Base-by-base conservation (phyloP, 1,284 basidiomycete genomes). In the Ceratobasidium sp. region DNA sequence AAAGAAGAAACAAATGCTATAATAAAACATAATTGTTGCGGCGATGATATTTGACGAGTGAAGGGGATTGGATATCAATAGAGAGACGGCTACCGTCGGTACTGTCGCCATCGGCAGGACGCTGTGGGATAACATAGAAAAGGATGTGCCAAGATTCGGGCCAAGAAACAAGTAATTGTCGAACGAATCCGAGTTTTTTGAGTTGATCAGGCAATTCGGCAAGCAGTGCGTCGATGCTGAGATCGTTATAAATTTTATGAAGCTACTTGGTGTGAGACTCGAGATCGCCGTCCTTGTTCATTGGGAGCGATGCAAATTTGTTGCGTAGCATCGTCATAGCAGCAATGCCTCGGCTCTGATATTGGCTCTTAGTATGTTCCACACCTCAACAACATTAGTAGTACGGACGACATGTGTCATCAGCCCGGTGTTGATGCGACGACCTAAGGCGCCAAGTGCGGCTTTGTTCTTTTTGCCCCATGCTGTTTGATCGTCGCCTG, bases 311-410 rank as follows among this genome's bases (percentile, higher is more conserved):
- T 13, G 70, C 61, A 58, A 60, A 72, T 39, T 26, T 33, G 33
- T 72, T 72, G 3, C 39, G 70, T n/a, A 72, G 56, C 23, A 72
- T 23, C 1, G 70, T 72, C 70, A 72, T 72, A 7, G 70, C 70
- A n/a, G 55, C 70, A 10, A 12, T 6, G 18, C 55, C 70, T n/a
- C n/a, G n/a, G n/a, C n/a, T n/a, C n/a, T n/a, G n/a, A n/a, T n/a
- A n/a, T n/a, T n/a, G n/a, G n/a, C n/a, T n/a, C n/a, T n/a, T n/a
- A n/a, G n/a, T n/a, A n/a, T n/a, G n/a, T n/a, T n/a, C n/a, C n/a
- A 71, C 4, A 53, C 69, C 33, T 58, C 26, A 2, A 20, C 9
- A 33, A 39, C 51, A 39, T 55, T 23, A 20, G 5, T 53, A 28
- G 39, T 18, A 18, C 40, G 40, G 23, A 33, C 56, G 15, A 72